Percentiles rank a stretch among this genome's conserved stretches.
Evolutionary conservation across 352 stramenopile genomes (phyloP).

Genomic region (Phytopythium litorale): DNA sequence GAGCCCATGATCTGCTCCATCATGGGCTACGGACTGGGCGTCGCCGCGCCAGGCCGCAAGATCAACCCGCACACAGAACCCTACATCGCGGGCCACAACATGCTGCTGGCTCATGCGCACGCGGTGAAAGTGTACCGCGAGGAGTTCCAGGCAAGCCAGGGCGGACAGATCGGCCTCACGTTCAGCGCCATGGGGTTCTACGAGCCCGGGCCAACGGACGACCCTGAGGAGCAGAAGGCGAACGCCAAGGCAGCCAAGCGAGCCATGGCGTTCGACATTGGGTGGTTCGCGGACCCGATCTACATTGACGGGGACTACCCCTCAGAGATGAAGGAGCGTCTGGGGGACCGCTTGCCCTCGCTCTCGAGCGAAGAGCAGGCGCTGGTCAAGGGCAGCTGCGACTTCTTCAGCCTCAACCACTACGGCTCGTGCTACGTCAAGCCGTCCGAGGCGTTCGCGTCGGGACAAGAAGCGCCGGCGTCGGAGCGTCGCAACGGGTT

Average conservation of each 20-base stretch:
- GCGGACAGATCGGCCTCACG: conserved; percentile 86
- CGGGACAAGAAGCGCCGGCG: conserved; percentile 12
- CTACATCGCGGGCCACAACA: conserved; percentile 83
- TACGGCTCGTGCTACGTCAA: conserved; percentile 67
- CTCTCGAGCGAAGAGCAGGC: conserved; percentile 86
- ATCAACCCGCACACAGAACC: conserved; percentile 53
- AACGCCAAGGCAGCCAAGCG: conserved; percentile 71
- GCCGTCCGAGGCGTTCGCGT: conserved; percentile 29
- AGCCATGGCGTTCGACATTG: conserved; percentile 82
- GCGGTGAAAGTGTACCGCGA: conserved; percentile 79
- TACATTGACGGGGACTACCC: conserved; percentile 92
- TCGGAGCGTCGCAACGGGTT: conserved; percentile 15
- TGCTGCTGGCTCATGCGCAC: conserved; percentile 82
- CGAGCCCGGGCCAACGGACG: conserved; percentile 39
- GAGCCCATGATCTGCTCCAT: conserved; percentile 86
- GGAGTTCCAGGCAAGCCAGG: conserved; percentile 61
- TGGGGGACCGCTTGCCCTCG: conserved; percentile 73
- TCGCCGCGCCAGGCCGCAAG: conserved; percentile 73
- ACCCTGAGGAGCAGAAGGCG: conserved; percentile 43
- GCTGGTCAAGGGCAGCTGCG: conserved; percentile 70
- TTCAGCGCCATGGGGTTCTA: conserved; percentile 90
- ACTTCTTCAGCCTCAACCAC: conserved; percentile 95
- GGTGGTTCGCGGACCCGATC: conserved; percentile 90
- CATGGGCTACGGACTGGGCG: conserved; percentile 82
- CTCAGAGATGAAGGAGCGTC: conserved; percentile 83